phyloP scores from a whole-genome alignment of 1,284 basidiomycete species.

The Sanghuangporus weigelae region DNA sequence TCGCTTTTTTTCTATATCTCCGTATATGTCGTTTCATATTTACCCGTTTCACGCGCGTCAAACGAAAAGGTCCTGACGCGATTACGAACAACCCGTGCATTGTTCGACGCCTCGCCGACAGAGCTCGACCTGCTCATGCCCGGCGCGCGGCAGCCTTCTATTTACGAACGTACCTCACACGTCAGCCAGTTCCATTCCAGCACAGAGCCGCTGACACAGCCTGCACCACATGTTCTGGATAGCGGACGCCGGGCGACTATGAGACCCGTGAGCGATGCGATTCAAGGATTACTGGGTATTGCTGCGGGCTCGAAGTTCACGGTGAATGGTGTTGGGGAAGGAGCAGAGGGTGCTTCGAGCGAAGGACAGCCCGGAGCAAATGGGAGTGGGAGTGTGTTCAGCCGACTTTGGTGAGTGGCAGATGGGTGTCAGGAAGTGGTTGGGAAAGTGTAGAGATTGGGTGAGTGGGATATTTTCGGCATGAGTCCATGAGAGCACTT shows the following conservation, averaged over 20 bases:
- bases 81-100: conserved; percentile 47
- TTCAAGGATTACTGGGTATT: conserved; percentile 51
- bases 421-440: background rate
- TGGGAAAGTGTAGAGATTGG: background rate
- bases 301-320: background rate
- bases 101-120: conserved; percentile 41
- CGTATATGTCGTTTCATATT: background rate
- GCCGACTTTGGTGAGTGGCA: conserved; percentile 52
- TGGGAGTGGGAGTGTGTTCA: conserved; percentile 53
- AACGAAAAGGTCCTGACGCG: conserved; percentile 45
- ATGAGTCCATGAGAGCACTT: too few relatives aligned
- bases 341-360: background rate
- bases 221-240: conserved; percentile 73
- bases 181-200: background rate
- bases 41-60: background rate
- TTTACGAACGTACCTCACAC: conserved; percentile 58
- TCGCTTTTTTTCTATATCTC: background rate
- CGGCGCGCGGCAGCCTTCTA: conserved; percentile 55
- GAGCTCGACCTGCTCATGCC: conserved; percentile 24
- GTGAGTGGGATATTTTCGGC: background rate
- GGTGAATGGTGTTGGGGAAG: background rate
- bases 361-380: conserved; percentile 22
- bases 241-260: conserved; percentile 47
- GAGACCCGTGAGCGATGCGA: conserved; percentile 68
- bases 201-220: conserved; percentile 52